Percentiles rank a stretch among this genome's conserved stretches.
Conservation (phyloP, 202 grass and related monocot genomes). For the Schoenoplectus tabernaemontani region DNA sequence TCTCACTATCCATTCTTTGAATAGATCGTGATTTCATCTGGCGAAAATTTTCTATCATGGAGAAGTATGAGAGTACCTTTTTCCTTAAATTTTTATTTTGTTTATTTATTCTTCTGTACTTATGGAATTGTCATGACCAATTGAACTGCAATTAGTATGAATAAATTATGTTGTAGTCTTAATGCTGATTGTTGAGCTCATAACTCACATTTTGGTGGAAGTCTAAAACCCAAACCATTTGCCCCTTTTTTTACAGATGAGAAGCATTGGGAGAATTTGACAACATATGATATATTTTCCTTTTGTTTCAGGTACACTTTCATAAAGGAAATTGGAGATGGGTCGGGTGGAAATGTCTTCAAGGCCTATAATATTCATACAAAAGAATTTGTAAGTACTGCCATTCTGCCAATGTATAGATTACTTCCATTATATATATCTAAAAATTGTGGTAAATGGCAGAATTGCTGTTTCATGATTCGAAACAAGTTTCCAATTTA, state of each 20-base stretch:
- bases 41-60: slow-evolving; percentile 1
- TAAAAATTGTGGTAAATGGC: not conserved
- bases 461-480: not conserved
- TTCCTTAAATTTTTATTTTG: not conserved
- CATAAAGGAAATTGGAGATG: slow-evolving; percentile 81
- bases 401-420: not conserved
- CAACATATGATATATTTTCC: not conserved
- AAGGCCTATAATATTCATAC: slow-evolving; percentile 67
- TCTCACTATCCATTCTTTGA: not conserved
- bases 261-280: not conserved
- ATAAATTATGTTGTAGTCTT: not conserved
- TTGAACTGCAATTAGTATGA: not conserved
- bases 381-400: slow-evolving; percentile 67
- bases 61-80: not conserved
- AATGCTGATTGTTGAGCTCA: not conserved
- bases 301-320: slow-evolving; percentile 53
- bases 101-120: not conserved
- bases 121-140: not conserved
- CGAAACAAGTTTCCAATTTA: not conserved
- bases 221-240: not conserved
- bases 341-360: slow-evolving; percentile 85
- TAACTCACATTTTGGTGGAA: not conserved
- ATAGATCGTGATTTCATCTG: not conserved
- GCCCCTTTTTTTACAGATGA: not conserved
- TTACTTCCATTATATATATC: not conserved